Evolutionary conservation across 306 rosid species (phyloP), one percentile per base, ranked within the genome.

Genomic region (Glycyrrhiza uralensis): DNA sequence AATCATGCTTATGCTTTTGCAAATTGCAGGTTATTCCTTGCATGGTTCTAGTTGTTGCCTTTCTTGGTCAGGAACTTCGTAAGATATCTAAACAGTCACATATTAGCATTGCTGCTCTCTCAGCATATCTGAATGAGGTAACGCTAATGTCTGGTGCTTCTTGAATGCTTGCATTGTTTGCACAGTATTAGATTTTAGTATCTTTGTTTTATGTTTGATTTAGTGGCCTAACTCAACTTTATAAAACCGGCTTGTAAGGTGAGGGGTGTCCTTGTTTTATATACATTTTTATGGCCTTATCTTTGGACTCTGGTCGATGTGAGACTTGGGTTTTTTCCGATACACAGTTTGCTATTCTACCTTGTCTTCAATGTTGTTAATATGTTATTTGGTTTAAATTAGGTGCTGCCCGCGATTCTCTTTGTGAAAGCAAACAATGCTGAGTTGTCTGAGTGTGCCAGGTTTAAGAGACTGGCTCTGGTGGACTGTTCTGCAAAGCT

Each of bases 41-140:
- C 56, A 71, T 93, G 90, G 88, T 79, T 29, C 81, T 90, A 81
- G 70, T 24, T 68, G 62, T 87, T 81, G 86, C 81, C 74, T 57
- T 72, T 84, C 91, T 93, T 36, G 98, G 98, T 22, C 84, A 80
- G 78, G 77, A 86, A 63, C 97, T 90, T 65, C 77, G 81, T 6
- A 79, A 71, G 75, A 81, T 93, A 79, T 93, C 98, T 46, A 90
- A 76, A 47, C 67, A 81, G 78, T 86, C 97, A 32, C 85, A 83
- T 57, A 59, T 83, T 52, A 87, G 89, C 74, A 45, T 84, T 77
- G 97, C 97, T 66, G 83, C 85, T 80, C 88, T 93, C 78, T 93
- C 98, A 11, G 87, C 97, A 6, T 93, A 88, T 75, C 81, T 90
- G 42, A 90, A 93, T 28, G 98, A 93, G 98, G 98, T 93, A 75